Base-by-base conservation (phyloP, 2,329 filamentous ascomycete species). In the Apiospora phragmitis region DNA sequence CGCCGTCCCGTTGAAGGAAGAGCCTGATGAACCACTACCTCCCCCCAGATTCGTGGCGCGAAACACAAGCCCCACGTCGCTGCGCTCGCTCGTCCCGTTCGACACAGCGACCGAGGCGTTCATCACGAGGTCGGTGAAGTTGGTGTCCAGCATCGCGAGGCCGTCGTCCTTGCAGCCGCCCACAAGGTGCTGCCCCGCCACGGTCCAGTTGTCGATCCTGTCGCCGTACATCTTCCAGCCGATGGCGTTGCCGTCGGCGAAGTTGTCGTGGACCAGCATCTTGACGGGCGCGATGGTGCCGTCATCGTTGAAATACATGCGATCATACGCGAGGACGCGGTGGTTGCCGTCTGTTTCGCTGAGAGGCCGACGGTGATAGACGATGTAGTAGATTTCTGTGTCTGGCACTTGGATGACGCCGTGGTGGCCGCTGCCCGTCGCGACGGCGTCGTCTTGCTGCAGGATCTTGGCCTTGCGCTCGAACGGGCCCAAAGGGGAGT, bases 251-350 rank as follows among this genome's bases (percentile, higher is more conserved):
- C 81, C 81, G 68, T 84, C 81, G 6, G 79, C 75, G 55, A 84
- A 84, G 73, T 84, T 79, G 72, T 85, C 82, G 71, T 81, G 79
- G 12, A 84, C 83, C 16, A 83, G 77, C 83, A 87, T 86, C 51
- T 75, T 77, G 5, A 87, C 78, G 0, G 80, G 80, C 62, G 78
- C 74, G 51, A 86, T 85, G 1, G 43, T 38, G 45, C 45, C 67
- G 21, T 38, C 67, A 9, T 21, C 83, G 24, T 82, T 84, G 72
- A 87, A 86, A 72, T 82, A 79, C 80, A 87, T 83, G 21, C 83
- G 81, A 74, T 87, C 85, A 68, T 86, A 85, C 43, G 83, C 84
- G 3, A 84, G 76, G 21, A 83, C 81, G 3, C 85, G 83, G 74
- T 86, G 83, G 71, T 87, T 84, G 43, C 81, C 81, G 69, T 82